Base-by-base conservation (phyloP, 441 rosid species). In the Populus hybrid region DNA sequence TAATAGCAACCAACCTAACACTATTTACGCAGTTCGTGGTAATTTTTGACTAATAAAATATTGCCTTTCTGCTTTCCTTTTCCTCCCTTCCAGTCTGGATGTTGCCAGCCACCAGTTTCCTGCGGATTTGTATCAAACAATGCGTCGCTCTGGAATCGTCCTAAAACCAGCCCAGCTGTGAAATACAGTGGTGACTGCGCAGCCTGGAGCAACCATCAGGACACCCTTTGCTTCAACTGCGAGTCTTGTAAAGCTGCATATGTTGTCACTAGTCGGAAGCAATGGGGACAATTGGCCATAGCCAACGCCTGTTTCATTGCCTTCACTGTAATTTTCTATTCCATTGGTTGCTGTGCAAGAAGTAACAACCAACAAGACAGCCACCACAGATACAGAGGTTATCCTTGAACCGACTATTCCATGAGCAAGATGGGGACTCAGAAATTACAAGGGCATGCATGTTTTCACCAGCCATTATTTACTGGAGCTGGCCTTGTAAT, bases 51-150 rank as follows among this genome's bases (percentile, higher is more conserved):
- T 61, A 5, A 11, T 53, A 7, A 45, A 45, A 45, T 11, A 45
- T 45, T 45, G 2, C 53, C 53, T 45, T 45, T 45, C 18, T 45
- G 16, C 53, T 45, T 45, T n/a, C 26, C 9, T 67, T 21, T 8
- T 56, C 14, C n/a, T 9, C 53, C 21, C 61, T 28, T 42, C 21
- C 79, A 92, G 97, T 76, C 78, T 3, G 91, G 97, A 14, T 92
- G 97, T 76, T 90, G 97, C 88, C 85, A 82, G 74, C 97, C 94
- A 35, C 97, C 97, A 14, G 24, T 68, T 8, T 79, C 78, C 20
- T 92, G 93, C 38, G 90, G 92, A 3, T 88, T 86, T 78, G 68
- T 28, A 63, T 65, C 78, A 73, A 56, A 81, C 74, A 89, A 89
- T 40, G 89, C 82, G 16, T 88, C 91, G 1, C 24, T 69, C 24